Conservation (phyloP, 768 basidiomycete genomes). For the Boletus rex-veris region DNA sequence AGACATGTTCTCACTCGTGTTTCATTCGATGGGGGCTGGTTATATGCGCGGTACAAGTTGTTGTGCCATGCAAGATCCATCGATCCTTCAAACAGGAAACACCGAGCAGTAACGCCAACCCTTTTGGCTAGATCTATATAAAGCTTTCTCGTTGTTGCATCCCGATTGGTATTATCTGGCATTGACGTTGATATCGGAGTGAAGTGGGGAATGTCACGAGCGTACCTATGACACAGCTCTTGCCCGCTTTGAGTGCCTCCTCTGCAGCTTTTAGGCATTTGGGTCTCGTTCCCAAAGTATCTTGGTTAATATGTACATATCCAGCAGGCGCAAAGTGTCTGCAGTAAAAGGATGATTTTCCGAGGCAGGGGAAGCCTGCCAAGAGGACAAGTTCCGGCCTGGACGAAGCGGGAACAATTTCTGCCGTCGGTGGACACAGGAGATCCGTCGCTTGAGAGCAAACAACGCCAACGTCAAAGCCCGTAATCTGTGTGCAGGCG, state of each 20-base stretch:
- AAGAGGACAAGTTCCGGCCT: constrained; percentile 54
- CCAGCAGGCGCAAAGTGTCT: constrained; percentile 61
- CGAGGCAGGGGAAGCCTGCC: constrained; percentile 60
- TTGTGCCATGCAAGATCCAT: constrained; percentile 91
- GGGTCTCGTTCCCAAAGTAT: constrained; percentile 66
- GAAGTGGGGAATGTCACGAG: not conserved
- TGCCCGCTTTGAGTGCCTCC: constrained; percentile 48
- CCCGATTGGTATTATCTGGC: constrained; percentile 90
- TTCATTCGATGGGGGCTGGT: constrained; percentile 42
- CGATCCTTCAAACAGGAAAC: constrained; percentile 72
- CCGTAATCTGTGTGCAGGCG: too few relatives aligned
- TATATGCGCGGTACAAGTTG: constrained; percentile 81
- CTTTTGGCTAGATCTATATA: constrained; percentile 70
- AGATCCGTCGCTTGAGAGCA: constrained; percentile 38
- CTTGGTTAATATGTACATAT: constrained; percentile 88
- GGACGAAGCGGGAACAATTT: constrained; percentile 9
- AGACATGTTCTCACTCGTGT: constrained; percentile 6
- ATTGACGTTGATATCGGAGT: not conserved
- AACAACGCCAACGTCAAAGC: not conserved
- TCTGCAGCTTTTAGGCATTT: constrained; percentile 70
- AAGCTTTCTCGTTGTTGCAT: constrained; percentile 58
- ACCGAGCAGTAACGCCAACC: constrained; percentile 53
- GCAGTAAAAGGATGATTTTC: constrained; percentile 81
- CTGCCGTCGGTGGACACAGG: constrained; percentile 13
- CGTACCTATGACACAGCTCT: constrained; percentile 77